Conservation (phyloP, 192 early-diverging fungal genomes). For the Coemansia sp. region DNA sequence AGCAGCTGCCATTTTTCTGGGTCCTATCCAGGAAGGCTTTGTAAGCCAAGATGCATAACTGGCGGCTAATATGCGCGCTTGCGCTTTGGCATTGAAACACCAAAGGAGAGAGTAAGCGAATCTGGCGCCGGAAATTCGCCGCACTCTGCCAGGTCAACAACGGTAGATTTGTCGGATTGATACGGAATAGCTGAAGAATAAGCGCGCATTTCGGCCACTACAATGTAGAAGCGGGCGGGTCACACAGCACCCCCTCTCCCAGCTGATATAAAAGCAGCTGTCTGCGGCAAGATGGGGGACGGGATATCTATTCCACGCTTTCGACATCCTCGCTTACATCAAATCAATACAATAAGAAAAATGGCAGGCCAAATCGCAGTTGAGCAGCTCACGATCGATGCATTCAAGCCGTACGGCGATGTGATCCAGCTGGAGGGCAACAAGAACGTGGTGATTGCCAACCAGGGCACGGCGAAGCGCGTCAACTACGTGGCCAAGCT, state of each 20-base stretch:
- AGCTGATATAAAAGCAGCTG: background rate
- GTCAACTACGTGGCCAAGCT: conserved; percentile 66
- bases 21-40: background rate
- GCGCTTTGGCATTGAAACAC: background rate
- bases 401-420: conserved; percentile 72
- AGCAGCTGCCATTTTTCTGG: background rate
- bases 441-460: conserved; percentile 56
- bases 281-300: too few relatives aligned
- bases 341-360: background rate
- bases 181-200: background rate
- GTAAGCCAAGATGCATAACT: background rate
- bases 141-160: too few relatives aligned
- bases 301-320: background rate
- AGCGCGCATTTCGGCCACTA: background rate
- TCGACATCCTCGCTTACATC: background rate
- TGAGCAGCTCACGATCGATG: conserved; percentile 65
- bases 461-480: conserved; percentile 76
- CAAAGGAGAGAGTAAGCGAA: background rate
- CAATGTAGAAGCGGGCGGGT: too few relatives aligned
- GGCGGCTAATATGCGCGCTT: background rate
- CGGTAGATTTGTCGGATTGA: background rate
- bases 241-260: background rate
- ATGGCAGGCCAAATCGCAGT: conserved; percentile 54
- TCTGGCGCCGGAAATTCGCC: background rate
- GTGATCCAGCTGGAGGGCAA: conserved; percentile 63